These are phyloP conservation scores for Arthrobotrys megalospora DNA, from an alignment of 2,329 filamentous ascomycete species.

Conservation along the genomic window DNA sequence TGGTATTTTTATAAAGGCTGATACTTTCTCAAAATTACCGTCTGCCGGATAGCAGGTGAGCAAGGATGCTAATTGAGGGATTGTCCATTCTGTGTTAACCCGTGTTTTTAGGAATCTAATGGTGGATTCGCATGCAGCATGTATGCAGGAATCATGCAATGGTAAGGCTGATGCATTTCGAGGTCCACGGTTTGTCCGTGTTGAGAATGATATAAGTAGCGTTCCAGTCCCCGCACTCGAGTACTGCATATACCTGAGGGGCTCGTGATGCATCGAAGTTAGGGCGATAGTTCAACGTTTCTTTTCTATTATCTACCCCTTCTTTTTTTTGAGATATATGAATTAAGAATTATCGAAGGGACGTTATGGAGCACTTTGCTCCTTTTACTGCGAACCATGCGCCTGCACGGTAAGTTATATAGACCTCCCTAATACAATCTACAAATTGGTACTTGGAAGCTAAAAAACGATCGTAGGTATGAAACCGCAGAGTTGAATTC, in stretches of 20 bases:
- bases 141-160: not conserved
- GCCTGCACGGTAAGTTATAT: not conserved
- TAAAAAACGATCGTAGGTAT: not conserved
- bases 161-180: not conserved
- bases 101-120: not conserved
- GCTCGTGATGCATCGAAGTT: not conserved
- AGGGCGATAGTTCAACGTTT: no score
- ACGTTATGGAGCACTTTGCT: conserved; percentile 34
- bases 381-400: conserved; percentile 10
- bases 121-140: not conserved
- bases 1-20: no score
- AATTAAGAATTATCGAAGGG: no score
- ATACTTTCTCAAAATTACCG: no score
- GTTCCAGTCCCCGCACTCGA: not conserved
- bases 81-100: no score
- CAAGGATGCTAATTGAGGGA: no score
- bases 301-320: no score
- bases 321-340: no score
- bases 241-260: no score
- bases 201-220: not conserved
- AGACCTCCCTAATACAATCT: not conserved
- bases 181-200: not conserved
- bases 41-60: no score
- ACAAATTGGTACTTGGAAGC: not conserved
- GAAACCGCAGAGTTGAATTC: conserved; percentile 13